phyloP scores from a whole-genome alignment of 768 basidiomycete genomes.

The Xerocomus spinulosus region DNA sequence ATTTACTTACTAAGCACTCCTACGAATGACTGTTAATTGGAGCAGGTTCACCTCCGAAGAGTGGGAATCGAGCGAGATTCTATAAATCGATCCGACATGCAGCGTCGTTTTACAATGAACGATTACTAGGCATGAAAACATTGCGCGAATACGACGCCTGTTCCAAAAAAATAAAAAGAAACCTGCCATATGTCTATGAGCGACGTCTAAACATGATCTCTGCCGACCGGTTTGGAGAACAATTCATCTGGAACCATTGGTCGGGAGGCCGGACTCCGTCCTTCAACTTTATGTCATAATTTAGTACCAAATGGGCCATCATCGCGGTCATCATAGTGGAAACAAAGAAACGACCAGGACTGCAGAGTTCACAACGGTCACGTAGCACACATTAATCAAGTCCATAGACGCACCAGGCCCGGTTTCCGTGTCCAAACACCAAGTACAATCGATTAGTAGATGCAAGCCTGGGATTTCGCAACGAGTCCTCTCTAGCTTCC shows the following conservation, averaged over 20 bases:
- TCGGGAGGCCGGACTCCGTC: slow-evolving; percentile 34
- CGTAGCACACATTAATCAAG: no score
- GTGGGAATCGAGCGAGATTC: no score
- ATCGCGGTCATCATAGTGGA: slow-evolving; percentile 37
- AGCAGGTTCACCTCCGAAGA: no score
- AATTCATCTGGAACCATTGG: slow-evolving; percentile 33
- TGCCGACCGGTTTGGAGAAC: slow-evolving; percentile 33
- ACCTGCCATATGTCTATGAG: slow-evolving; percentile 4
- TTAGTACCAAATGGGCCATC: slow-evolving; percentile 38
- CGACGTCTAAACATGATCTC: slow-evolving; percentile 37
- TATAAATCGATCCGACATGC: no score
- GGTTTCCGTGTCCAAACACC: slow-evolving; percentile 33
- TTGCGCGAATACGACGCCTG: no score
- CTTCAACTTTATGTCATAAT: slow-evolving; percentile 38
- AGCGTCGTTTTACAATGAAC: no score
- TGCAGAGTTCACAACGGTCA: no score
- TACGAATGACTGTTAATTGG: no score
- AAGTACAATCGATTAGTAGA: slow-evolving; percentile 32
- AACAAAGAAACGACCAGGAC: slow-evolving; percentile 42
- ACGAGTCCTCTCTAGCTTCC: slow-evolving; percentile 19
- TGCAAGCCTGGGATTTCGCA: slow-evolving; percentile 26
- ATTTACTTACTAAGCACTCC: no score
- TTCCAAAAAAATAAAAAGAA: no score
- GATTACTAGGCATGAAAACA: no score
- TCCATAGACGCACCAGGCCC: slow-evolving; percentile 31